Conservation (phyloP, 768 basidiomycete species). For the Boletales sp. region DNA sequence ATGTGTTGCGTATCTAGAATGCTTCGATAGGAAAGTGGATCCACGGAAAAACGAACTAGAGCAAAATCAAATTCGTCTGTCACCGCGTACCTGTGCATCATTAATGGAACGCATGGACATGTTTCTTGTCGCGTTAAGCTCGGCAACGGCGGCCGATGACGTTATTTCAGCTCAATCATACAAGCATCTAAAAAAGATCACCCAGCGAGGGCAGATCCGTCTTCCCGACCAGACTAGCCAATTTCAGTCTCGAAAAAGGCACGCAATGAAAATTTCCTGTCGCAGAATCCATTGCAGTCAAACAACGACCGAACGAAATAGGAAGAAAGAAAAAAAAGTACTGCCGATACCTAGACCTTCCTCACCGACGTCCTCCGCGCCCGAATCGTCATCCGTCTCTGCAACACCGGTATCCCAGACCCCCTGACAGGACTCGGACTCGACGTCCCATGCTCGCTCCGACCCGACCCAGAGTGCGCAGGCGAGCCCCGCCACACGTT, state of each 20-base stretch:
- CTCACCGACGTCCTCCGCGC: constrained; percentile 18
- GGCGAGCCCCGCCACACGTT: constrained; percentile 16
- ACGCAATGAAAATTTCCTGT: neutral
- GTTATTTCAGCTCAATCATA: too few species aligned
- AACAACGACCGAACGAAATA: constrained; percentile 32
- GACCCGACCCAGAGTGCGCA: constrained; percentile 13
- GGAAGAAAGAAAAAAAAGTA: neutral
- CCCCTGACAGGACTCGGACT: constrained; percentile 22
- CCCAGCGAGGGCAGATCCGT: too few species aligned
- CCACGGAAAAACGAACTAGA: too few species aligned
- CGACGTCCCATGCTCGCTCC: constrained; percentile 10
- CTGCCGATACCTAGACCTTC: constrained; percentile 8
- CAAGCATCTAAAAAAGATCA: too few species aligned
- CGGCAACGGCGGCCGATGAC: too few species aligned
- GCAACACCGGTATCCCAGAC: constrained; percentile 27
- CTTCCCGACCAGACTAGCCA: too few species aligned
- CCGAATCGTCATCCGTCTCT: constrained; percentile 27
- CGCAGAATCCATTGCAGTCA: neutral
- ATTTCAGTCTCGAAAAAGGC: neutral
- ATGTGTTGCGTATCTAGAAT: too few species aligned
- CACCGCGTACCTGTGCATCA: too few species aligned
- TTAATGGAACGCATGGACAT: too few species aligned
- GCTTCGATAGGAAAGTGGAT: too few species aligned
- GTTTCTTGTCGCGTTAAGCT: too few species aligned
- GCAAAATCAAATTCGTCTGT: too few species aligned